These are phyloP conservation scores for Ilyonectria robusta DNA, from an alignment of 2,329 filamentous ascomycete species.

Conservation along the genomic window DNA sequence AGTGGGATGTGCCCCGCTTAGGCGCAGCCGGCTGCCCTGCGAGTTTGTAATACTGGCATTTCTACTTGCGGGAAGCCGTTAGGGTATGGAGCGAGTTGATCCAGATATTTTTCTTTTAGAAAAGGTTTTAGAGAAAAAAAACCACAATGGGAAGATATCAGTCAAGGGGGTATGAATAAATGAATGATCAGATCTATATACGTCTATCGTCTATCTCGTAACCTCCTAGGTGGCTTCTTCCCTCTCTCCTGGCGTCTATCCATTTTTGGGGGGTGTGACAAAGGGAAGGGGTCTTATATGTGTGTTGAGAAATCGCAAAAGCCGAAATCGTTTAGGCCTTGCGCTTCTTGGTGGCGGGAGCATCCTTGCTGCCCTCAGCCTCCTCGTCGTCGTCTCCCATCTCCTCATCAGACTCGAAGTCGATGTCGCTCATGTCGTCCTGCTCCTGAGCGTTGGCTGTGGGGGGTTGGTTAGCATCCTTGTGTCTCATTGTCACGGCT, in stretches of 20 bases:
- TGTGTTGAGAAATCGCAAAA: neutral
- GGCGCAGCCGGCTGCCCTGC: neutral
- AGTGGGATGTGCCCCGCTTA: conserved; percentile 8
- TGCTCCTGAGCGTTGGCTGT: conserved; percentile 72
- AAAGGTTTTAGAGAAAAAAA: no score
- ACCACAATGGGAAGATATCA: neutral
- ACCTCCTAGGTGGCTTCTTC: conserved; percentile 18
- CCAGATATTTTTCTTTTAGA: neutral
- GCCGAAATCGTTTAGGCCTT: conserved; percentile 52
- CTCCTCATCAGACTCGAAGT: conserved; percentile 71
- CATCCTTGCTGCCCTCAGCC: conserved; percentile 56
- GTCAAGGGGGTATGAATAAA: conserved; percentile 15
- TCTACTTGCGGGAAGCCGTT: neutral
- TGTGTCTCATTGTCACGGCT: neutral
- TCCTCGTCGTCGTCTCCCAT: conserved; percentile 55
- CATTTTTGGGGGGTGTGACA: conserved; percentile 37
- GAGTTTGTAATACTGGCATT: neutral
- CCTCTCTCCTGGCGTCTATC: conserved; percentile 33
- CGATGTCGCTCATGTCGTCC: conserved; percentile 76
- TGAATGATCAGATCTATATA: conserved; percentile 14
- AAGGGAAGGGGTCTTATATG: conserved; percentile 35
- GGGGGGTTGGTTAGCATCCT: conserved; percentile 53
- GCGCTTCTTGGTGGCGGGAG: conserved; percentile 59
- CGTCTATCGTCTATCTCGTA: conserved; percentile 34
- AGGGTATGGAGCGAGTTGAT: neutral